Evolutionary conservation across 116 monocot genomes (phyloP), one percentile per base, ranked within the genome.

Genomic region (Trichopus zeylanicus): DNA sequence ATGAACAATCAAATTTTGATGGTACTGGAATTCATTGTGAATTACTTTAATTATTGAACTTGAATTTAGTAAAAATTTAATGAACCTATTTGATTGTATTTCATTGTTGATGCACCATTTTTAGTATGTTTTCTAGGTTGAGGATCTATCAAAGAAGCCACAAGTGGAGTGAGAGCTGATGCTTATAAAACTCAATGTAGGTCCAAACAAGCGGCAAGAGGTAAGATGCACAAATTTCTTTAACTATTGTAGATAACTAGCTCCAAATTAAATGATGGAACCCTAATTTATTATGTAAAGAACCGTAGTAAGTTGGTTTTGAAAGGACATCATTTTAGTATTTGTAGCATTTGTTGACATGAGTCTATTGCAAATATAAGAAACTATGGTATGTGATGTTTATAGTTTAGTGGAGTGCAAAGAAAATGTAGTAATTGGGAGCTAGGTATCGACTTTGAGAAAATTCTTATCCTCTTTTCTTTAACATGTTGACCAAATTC

Each of bases 131-230:
- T 54, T 46, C 16, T 56, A 95, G 95, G 91, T 97, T 64, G 97
- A 97, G 55, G 91, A 97, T 82, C 71, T 97, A 29, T 97, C 97
- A 31, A 97, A 32, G 69, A 87, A 78, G 47, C 87, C 91, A 39
- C 97, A 97, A 60, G 91, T 91, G 25, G 97, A 97, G 67, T 70
- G 91, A 31, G 97, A 97, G 58, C 53, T 97, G 63, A 97, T 97
- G 91, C 81, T 97, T 53, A 79, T 97, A 68, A 97, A 97, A 75
- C 78, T 97, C 15, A 79, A 70, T 60, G 81, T 82, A 20, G 81
- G 80, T 37, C 82, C 91, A n/a, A 71, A 66, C 64, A 77, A 31
- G 63, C 84, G 84, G 16, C 71, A 74, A 65, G 97, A 97, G 97
- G 95, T 95, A n/a, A 79, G 51, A n/a, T 57, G 57, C 33, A 0